These are phyloP conservation scores for Fusarium avenaceum DNA, from an alignment of 2,329 filamentous ascomycete genomes.

Conservation along the genomic window DNA sequence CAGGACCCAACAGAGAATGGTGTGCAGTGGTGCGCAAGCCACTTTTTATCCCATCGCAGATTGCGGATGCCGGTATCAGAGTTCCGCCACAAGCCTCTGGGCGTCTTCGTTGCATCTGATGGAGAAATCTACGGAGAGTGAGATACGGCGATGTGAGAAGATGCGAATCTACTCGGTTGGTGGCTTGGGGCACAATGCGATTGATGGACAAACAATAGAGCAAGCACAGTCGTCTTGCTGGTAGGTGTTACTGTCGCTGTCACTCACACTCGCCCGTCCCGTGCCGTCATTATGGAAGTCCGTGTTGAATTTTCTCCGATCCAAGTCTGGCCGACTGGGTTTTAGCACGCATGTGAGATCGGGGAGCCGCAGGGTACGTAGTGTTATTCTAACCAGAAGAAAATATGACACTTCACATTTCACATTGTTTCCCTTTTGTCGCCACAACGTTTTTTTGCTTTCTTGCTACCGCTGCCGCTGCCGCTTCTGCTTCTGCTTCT, in stretches of 20 bases:
- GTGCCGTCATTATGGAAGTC: slow-evolving; percentile 4
- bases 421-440: neutral
- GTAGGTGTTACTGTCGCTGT: neutral
- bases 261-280: slow-evolving; percentile 11
- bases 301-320: neutral
- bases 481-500: slow-evolving; percentile 4
- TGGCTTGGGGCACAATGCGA: neutral
- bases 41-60: slow-evolving; percentile 1
- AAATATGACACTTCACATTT: slow-evolving; percentile 17
- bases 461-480: neutral
- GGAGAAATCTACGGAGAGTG: neutral
- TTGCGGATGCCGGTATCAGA: neutral
- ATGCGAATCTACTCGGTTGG: neutral
- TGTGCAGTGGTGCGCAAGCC: slow-evolving; percentile 10
- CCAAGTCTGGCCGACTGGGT: neutral
- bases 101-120: neutral
- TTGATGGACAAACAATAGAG: neutral
- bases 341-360: neutral
- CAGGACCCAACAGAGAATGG: neutral
- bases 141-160: neutral
- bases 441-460: neutral
- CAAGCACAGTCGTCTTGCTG: slow-evolving; percentile 6
- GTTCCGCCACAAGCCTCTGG: neutral
- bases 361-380: neutral
- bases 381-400: neutral